phyloP scores from a whole-genome alignment of 352 stramenopile species.

The Pythium pyrilobum region DNA sequence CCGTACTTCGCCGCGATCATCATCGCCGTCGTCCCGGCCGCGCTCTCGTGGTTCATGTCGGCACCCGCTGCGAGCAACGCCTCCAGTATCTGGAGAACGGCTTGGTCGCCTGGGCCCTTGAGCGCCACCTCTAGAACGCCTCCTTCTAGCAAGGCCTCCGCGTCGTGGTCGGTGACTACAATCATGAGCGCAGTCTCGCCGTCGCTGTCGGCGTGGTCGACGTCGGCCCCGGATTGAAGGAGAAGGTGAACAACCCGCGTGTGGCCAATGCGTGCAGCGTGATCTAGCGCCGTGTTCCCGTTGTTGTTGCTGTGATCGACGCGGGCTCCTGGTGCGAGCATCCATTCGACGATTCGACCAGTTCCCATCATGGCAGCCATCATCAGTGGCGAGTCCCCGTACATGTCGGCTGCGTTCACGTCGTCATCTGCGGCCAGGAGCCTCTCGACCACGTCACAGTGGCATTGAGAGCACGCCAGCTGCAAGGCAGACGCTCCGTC shows the following conservation, averaged over 20 bases:
- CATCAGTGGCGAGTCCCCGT: background rate
- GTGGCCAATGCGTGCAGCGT: background rate
- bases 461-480: too few relatives aligned
- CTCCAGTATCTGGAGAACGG: too few relatives aligned
- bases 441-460: background rate
- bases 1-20: slow-evolving; percentile 25
- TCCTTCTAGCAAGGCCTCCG: background rate
- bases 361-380: background rate
- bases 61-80: slow-evolving; percentile 20
- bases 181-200: background rate
- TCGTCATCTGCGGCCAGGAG: background rate
- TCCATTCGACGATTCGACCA: background rate
- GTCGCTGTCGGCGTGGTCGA: background rate
- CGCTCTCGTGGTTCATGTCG: slow-evolving; percentile 4
- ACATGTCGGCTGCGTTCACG: background rate
- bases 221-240: background rate
- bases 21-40: slow-evolving; percentile 10
- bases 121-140: too few relatives aligned
- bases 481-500: too few relatives aligned
- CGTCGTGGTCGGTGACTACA: background rate
- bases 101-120: too few relatives aligned
- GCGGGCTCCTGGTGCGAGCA: background rate
- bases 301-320: background rate
- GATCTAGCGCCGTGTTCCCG: background rate
- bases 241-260: background rate